Evolutionary conservation across 1,284 basidiomycete species (phyloP).

Genomic region (Microbotryum lychnidis-dioicae): DNA sequence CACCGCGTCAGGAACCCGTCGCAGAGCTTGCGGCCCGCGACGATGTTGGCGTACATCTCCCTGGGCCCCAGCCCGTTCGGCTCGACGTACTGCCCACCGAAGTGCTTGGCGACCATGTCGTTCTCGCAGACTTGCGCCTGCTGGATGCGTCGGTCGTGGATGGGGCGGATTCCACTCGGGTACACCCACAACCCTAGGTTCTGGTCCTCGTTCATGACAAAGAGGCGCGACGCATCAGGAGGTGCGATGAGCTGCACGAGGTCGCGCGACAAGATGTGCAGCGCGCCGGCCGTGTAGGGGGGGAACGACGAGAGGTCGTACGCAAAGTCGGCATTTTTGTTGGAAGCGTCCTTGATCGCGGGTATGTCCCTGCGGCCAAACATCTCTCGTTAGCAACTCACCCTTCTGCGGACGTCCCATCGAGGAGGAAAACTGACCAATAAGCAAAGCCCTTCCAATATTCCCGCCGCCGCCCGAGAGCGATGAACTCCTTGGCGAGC

Average conservation of each 20-base stretch:
- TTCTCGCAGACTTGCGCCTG: slow-evolving; percentile 29
- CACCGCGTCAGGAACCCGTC: slow-evolving; percentile 18
- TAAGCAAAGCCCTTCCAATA: slow-evolving; percentile 30
- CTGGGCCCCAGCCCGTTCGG: slow-evolving; percentile 11
- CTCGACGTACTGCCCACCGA: slow-evolving; percentile 19
- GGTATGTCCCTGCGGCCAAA: slow-evolving; percentile 18
- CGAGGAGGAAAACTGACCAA: slow-evolving; percentile 8
- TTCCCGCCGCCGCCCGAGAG: slow-evolving; percentile 15
- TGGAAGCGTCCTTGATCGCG: slow-evolving; percentile 23
- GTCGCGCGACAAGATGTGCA: slow-evolving; percentile 28
- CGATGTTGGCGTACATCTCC: slow-evolving; percentile 28
- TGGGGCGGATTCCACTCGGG: slow-evolving; percentile 19
- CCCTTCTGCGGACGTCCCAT: too few species aligned
- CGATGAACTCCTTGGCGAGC: slow-evolving; percentile 21
- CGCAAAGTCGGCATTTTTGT: slow-evolving; percentile 26
- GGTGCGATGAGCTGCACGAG: slow-evolving; percentile 26
- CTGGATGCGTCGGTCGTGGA: slow-evolving; percentile 31
- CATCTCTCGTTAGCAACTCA: neutral
- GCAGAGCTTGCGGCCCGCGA: slow-evolving; percentile 18
- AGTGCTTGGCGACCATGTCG: slow-evolving; percentile 31
- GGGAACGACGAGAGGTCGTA: slow-evolving; percentile 28
- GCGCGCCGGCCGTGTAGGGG: slow-evolving; percentile 25
- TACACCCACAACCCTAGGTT: slow-evolving; percentile 27
- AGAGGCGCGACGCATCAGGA: slow-evolving; percentile 3
- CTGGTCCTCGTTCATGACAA: slow-evolving; percentile 28